A percentile compares a stretch with the other conserved stretches of the same genome.
These are phyloP conservation scores for Macroventuria anomochaeta DNA, from an alignment of 2,329 filamentous ascomycete species.

Conservation along the genomic window DNA sequence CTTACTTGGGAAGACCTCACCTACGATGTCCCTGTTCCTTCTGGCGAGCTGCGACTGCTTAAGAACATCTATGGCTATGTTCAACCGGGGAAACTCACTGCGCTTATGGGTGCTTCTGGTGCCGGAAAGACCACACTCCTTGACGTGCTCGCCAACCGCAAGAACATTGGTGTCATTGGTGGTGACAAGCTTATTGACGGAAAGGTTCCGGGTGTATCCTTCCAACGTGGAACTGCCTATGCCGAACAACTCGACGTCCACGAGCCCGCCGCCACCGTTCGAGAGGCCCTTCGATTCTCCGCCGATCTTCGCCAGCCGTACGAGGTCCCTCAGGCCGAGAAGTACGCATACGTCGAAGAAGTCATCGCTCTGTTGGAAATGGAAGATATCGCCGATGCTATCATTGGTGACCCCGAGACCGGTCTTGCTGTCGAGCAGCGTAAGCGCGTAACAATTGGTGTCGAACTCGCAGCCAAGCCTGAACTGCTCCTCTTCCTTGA, in stretches of 20 bases:
- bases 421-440: conserved; percentile 70
- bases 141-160: conserved; percentile 73
- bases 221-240: conserved; percentile 69
- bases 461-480: conserved; percentile 69
- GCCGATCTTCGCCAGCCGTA: conserved; percentile 68
- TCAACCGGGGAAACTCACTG: conserved; percentile 62
- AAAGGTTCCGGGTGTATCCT: conserved; percentile 62
- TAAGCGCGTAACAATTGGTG: conserved; percentile 69
- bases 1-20: conserved; percentile 65
- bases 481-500: conserved; percentile 79
- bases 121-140: conserved; percentile 87
- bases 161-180: conserved; percentile 68
- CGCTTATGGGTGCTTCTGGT: conserved; percentile 57
- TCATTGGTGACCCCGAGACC: conserved; percentile 66
- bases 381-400: conserved; percentile 69
- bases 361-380: conserved; percentile 70
- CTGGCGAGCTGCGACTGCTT: conserved; percentile 60
- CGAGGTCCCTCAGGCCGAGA: conserved; percentile 64
- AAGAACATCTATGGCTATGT: conserved; percentile 64
- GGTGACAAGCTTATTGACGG: conserved; percentile 70
- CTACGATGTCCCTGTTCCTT: conserved; percentile 74
- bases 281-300: conserved; percentile 71
- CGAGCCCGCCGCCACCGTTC: conserved; percentile 66
- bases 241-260: conserved; percentile 72
- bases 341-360: conserved; percentile 70